phyloP scores from a whole-genome alignment of 331 rosid genomes.

The Prunus yedoensis region DNA sequence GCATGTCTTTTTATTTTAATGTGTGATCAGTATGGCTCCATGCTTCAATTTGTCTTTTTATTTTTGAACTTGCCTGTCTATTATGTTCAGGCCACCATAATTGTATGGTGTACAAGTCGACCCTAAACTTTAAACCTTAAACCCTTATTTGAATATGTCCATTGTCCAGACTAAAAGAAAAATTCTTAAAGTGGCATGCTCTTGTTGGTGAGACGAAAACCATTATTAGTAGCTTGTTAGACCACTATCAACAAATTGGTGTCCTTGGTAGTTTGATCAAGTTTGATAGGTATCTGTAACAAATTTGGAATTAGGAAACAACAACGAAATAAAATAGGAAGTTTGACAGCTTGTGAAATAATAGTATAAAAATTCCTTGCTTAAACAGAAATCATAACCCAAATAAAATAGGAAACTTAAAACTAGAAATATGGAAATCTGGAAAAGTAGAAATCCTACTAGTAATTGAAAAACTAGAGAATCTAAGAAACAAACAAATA shows the following conservation, averaged over 20 bases:
- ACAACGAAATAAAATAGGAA: background rate
- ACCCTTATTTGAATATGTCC: background rate
- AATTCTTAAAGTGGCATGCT: background rate
- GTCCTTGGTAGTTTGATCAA: background rate
- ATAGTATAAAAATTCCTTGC: too few species aligned
- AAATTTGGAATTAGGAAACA: background rate
- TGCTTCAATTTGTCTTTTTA: background rate
- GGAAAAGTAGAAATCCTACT: too few species aligned
- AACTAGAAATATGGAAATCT: too few species aligned
- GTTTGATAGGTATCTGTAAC: background rate
- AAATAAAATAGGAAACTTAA: too few species aligned
- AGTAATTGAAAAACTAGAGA: too few species aligned
- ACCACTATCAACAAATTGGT: background rate
- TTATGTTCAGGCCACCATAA: background rate
- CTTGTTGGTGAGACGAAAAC: background rate
- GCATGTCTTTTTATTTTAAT: background rate
- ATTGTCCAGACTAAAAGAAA: slow-evolving; percentile 1
- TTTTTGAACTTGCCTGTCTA: background rate
- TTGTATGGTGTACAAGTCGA: background rate
- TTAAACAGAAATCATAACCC: too few species aligned
- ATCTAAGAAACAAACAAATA: too few species aligned
- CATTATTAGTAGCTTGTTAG: background rate
- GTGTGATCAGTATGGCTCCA: background rate
- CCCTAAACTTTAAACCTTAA: background rate
- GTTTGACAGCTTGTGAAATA: too few species aligned